A percentile compares a stretch with the other conserved stretches of the same genome.
Conservation (phyloP, 441 rosid species). For the Populus tomentosa region DNA sequence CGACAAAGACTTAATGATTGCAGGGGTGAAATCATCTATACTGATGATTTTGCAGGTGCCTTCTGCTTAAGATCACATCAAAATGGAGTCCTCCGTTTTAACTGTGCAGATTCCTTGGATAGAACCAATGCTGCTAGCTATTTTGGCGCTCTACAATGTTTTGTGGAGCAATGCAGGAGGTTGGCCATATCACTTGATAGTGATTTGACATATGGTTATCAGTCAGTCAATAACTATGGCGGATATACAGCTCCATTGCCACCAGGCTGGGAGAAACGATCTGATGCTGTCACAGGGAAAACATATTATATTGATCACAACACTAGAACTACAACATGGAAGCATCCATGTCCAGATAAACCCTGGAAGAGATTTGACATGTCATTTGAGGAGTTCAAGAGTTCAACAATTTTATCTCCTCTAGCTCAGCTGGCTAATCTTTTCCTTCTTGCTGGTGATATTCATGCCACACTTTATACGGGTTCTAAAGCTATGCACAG, state of each 20-base stretch:
- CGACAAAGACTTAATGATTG: conserved; percentile 52
- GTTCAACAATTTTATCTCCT: conserved; percentile 10
- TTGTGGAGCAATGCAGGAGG: conserved; percentile 92
- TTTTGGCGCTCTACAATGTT: conserved; percentile 22
- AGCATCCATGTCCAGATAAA: background rate
- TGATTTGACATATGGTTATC: conserved; percentile 49
- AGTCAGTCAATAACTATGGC: background rate
- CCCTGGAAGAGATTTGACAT: conserved; percentile 56
- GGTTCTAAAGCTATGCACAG: conserved; percentile 99
- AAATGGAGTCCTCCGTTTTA: conserved; percentile 91
- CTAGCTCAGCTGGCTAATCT: conserved; percentile 76
- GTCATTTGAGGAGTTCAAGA: conserved; percentile 88
- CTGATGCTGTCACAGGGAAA: conserved; percentile 91
- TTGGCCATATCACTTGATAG: conserved; percentile 89
- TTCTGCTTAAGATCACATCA: conserved; percentile 95
- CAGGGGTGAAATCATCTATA: background rate
- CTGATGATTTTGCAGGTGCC: conserved; percentile 46
- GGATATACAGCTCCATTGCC: conserved; percentile 92
- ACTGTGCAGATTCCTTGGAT: conserved; percentile 97
- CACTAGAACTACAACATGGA: conserved; percentile 85
- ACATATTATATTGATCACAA: conserved; percentile 87
- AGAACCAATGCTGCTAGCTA: conserved; percentile 97
- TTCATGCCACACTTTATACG: conserved; percentile 96
- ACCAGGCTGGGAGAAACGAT: conserved; percentile 94
- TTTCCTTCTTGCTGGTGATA: conserved; percentile 93